These are phyloP conservation scores for Eucalyptus tenuipes DNA, from an alignment of 345 rosid species.

Conservation along the genomic window DNA sequence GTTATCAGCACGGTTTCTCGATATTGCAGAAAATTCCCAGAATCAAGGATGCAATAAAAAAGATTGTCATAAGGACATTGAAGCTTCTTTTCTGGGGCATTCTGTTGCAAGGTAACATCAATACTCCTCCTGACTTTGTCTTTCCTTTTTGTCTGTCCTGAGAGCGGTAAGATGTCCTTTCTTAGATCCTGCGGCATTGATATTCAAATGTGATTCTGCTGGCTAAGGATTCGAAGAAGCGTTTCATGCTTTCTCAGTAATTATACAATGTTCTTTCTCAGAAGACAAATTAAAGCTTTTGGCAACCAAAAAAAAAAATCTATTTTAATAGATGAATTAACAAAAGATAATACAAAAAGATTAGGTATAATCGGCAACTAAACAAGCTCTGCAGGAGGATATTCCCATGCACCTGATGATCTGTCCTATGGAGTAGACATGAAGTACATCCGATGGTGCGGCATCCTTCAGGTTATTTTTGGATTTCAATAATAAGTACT, in stretches of 20 bases:
- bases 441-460: constrained; percentile 51
- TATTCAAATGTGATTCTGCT: background rate
- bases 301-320: background rate
- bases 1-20: background rate
- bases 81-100: constrained; percentile 74
- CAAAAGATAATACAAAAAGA: background rate
- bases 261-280: background rate
- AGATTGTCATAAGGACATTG: constrained; percentile 38
- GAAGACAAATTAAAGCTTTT: background rate
- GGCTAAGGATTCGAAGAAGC: background rate
- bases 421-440: constrained; percentile 61
- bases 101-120: constrained; percentile 40
- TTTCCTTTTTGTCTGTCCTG: background rate
- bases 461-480: constrained; percentile 51
- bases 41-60: constrained; percentile 25
- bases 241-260: background rate
- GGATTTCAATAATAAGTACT: background rate
- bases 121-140: background rate
- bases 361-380: background rate
- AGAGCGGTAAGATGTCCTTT: background rate
- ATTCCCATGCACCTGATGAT: constrained; percentile 47
- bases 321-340: background rate
- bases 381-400: constrained; percentile 33
- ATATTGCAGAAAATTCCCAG: constrained; percentile 31
- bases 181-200: background rate